Evolutionary conservation across 2,329 filamentous ascomycete genomes (phyloP).

Genomic region (Metarhizium robertsii): DNA sequence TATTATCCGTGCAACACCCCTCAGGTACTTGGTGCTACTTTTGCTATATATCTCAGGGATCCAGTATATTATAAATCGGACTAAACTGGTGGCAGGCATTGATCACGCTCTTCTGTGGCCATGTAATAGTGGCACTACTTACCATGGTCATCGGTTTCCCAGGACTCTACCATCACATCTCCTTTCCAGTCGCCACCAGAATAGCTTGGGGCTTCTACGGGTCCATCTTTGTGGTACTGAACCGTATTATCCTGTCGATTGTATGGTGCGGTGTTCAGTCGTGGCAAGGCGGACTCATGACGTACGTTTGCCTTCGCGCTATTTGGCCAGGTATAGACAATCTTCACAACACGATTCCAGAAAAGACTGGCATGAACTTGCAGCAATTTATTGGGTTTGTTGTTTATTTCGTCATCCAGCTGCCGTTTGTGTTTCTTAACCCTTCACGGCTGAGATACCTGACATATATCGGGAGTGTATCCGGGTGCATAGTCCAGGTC

Average conservation of each 20-base stretch:
- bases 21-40: background rate
- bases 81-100: slow-evolving; percentile 4
- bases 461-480: slow-evolving; percentile 18
- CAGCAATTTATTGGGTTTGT: slow-evolving; percentile 21
- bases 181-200: slow-evolving; percentile 30
- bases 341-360: slow-evolving; percentile 15
- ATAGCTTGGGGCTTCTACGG: slow-evolving; percentile 32
- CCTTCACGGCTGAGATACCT: slow-evolving; percentile 28
- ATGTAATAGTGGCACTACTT: background rate
- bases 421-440: slow-evolving; percentile 32
- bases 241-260: slow-evolving; percentile 29
- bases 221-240: slow-evolving; percentile 26
- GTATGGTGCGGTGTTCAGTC: slow-evolving; percentile 30
- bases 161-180: slow-evolving; percentile 25
- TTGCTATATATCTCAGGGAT: background rate
- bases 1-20: too few relatives aligned
- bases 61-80: slow-evolving; percentile 1
- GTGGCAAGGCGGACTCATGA: slow-evolving; percentile 16
- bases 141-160: background rate
- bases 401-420: slow-evolving; percentile 16
- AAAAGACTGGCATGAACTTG: slow-evolving; percentile 13
- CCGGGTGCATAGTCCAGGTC: slow-evolving; percentile 20
- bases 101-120: background rate
- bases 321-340: slow-evolving; percentile 17
- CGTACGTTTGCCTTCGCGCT: slow-evolving; percentile 13